phyloP scores from a whole-genome alignment of 2,329 filamentous ascomycete species.

The Bipolaris bicolor region DNA sequence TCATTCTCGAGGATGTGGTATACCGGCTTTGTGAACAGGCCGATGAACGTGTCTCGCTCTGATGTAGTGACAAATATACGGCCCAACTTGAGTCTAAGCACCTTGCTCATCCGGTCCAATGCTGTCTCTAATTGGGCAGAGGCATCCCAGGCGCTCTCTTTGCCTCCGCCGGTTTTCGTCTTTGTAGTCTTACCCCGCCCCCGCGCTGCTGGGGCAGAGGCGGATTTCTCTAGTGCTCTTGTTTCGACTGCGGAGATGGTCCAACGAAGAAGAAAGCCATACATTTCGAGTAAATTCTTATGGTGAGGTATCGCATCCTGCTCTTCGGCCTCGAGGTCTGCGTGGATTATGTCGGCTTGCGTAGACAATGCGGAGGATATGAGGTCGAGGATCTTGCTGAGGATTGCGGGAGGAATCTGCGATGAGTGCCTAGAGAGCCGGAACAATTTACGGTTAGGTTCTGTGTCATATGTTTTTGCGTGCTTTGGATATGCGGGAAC shows the following conservation, averaged over 20 bases:
- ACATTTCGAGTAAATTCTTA: conserved; percentile 90
- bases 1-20: conserved; percentile 96
- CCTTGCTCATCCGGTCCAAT: conserved; percentile 93
- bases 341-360: conserved; percentile 83
- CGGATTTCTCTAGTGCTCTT: conserved; percentile 88
- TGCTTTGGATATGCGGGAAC: conserved; percentile 62
- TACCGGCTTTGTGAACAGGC: conserved; percentile 87
- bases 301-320: conserved; percentile 80
- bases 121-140: conserved; percentile 84
- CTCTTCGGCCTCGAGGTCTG: conserved; percentile 89
- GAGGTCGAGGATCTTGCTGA: conserved; percentile 92
- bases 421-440: conserved; percentile 76
- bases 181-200: conserved; percentile 77
- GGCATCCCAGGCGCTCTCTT: conserved; percentile 87
- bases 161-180: conserved; percentile 62
- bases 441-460: conserved; percentile 68
- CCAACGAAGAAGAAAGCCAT: conserved; percentile 94
- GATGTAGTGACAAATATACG: conserved; percentile 96
- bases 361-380: conserved; percentile 84
- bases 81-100: conserved; percentile 87
- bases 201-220: conserved; percentile 71
- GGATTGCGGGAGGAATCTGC: conserved; percentile 76
- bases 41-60: conserved; percentile 93
- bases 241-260: conserved; percentile 92
- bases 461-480: conserved; percentile 37